phyloP scores from a whole-genome alignment of 2,329 filamentous ascomycete species.

The Colletotrichum theobromicola region DNA sequence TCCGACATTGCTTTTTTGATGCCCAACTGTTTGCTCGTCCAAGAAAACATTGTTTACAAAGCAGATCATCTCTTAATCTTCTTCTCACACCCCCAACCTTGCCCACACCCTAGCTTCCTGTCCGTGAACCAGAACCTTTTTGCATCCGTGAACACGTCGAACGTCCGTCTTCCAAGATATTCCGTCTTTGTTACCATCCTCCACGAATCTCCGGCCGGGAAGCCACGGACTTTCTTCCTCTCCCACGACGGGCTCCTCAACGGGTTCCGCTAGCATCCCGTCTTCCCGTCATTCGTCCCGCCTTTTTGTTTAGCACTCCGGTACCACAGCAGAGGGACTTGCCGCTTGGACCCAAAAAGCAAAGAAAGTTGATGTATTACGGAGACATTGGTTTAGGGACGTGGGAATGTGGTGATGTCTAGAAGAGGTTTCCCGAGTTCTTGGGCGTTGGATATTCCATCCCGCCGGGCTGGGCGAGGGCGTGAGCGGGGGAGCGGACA shows the following conservation, averaged over 20 bases:
- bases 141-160: neutral
- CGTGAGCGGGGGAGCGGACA: neutral
- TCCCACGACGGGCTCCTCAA: constrained; percentile 3
- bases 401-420: neutral
- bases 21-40: neutral
- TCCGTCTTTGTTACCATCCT: neutral
- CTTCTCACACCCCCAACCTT: neutral
- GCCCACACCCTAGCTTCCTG: neutral
- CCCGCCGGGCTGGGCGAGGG: neutral
- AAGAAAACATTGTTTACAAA: neutral
- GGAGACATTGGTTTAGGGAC: neutral
- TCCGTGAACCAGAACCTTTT: neutral
- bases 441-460: neutral
- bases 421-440: neutral
- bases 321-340: neutral
- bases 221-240: neutral
- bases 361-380: neutral
- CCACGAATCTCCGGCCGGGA: neutral
- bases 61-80: neutral
- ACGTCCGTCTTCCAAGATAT: neutral
- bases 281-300: constrained; percentile 6
- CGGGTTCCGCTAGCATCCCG: constrained; percentile 18
- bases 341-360: neutral
- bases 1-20: neutral
- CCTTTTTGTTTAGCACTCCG: neutral